Percentiles rank a stretch among this genome's conserved stretches.
These are phyloP conservation scores for Kuraishia hungarica DNA, from an alignment of 805 yeast genomes.

Conservation along the genomic window DNA sequence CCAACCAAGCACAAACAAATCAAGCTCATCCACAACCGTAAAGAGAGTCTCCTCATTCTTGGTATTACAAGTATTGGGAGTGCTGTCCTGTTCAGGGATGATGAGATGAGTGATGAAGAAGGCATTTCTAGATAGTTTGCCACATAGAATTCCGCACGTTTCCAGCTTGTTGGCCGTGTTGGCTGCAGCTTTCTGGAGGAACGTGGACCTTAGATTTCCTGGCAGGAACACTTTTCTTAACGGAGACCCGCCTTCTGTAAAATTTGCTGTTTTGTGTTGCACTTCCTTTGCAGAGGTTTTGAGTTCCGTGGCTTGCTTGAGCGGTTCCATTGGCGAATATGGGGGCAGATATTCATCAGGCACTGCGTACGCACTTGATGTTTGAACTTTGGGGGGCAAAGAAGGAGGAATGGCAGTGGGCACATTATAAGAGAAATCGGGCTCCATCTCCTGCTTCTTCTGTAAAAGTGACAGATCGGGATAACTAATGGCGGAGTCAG, in stretches of 20 bases:
- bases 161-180: constrained; percentile 47
- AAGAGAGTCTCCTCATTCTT: constrained; percentile 51
- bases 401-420: not conserved
- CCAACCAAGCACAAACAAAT: constrained; percentile 63
- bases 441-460: not conserved
- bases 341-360: not conserved
- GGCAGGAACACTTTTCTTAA: constrained; percentile 47
- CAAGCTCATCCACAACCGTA: constrained; percentile 44
- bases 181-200: constrained; percentile 34
- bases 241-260: constrained; percentile 50
- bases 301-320: not conserved
- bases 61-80: constrained; percentile 55
- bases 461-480: not conserved
- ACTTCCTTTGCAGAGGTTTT: constrained; percentile 5
- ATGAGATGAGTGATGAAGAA: constrained; percentile 54
- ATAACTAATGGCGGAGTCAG: not conserved
- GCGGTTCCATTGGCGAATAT: not conserved
- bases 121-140: constrained; percentile 50
- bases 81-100: constrained; percentile 56
- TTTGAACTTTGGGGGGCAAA: not conserved
- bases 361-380: not conserved
- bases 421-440: not conserved
- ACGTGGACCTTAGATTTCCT: constrained; percentile 27
- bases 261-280: constrained; percentile 29
- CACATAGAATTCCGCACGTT: constrained; percentile 63